Evolutionary conservation across 2,329 filamentous ascomycete species (phyloP).

Genomic region (Phialocephala subalpina): DNA sequence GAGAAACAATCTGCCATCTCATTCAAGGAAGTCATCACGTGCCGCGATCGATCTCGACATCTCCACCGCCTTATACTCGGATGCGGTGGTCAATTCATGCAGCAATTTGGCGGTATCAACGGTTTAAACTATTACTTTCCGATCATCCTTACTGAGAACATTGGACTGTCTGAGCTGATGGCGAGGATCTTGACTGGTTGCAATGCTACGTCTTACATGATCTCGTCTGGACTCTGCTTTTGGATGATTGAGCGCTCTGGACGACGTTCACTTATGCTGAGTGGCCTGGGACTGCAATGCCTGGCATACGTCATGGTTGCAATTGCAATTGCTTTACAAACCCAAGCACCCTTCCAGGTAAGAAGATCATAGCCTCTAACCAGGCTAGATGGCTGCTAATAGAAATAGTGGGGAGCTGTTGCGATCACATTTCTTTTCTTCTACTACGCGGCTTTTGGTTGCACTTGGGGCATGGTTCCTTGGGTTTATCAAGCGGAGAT

Average conservation of each 20-base stretch:
- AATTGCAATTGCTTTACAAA: slow-evolving; percentile 22
- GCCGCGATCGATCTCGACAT: slow-evolving; percentile 45
- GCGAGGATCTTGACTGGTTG: slow-evolving; percentile 62
- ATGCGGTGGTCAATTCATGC: slow-evolving; percentile 52
- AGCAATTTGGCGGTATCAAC: slow-evolving; percentile 55
- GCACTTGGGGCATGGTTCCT: slow-evolving; percentile 48
- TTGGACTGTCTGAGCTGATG: slow-evolving; percentile 53
- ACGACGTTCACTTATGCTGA: slow-evolving; percentile 62
- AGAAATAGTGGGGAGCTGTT: slow-evolving; percentile 37
- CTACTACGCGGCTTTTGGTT: slow-evolving; percentile 58
- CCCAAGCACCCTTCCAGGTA: slow-evolving; percentile 21
- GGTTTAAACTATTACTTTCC: slow-evolving; percentile 53
- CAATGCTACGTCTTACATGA: slow-evolving; percentile 52
- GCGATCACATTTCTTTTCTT: slow-evolving; percentile 49
- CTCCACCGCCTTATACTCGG: slow-evolving; percentile 59
- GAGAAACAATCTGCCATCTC: slow-evolving; percentile 29
- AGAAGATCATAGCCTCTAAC: neutral
- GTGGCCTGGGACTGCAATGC: slow-evolving; percentile 51
- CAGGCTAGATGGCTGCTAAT: neutral
- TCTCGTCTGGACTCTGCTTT: slow-evolving; percentile 43
- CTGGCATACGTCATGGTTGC: slow-evolving; percentile 31
- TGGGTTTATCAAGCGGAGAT: slow-evolving; percentile 65
- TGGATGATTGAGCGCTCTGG: slow-evolving; percentile 62
- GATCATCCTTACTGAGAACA: slow-evolving; percentile 55
- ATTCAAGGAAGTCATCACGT: slow-evolving; percentile 29